A percentile compares a stretch with the other conserved stretches of the same genome.
phyloP scores from a whole-genome alignment of 2,329 filamentous ascomycete genomes.

The Biscogniauxia mediterranea region DNA sequence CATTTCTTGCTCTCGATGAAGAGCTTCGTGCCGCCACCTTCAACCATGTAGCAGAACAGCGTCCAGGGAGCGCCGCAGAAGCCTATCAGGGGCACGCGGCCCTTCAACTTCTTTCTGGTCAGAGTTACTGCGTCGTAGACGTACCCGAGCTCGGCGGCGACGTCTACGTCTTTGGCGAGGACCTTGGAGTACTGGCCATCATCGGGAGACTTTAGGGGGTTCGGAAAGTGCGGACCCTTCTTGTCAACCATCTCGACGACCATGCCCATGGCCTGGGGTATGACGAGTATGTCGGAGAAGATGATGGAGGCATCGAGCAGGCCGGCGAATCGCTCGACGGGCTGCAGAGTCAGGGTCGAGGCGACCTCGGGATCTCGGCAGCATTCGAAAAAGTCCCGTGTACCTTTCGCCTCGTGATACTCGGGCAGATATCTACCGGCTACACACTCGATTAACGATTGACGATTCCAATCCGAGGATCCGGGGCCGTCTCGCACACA shows the following conservation, averaged over 20 bases:
- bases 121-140: constrained; percentile 94
- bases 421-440: constrained; percentile 96
- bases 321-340: constrained; percentile 85
- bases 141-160: constrained; percentile 81
- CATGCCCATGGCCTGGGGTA: constrained; percentile 98
- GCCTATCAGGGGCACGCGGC: constrained; percentile 87
- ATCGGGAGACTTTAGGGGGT: constrained; percentile 73
- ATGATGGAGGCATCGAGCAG: constrained; percentile 97
- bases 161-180: constrained; percentile 76
- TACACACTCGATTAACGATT: constrained; percentile 35
- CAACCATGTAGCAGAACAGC: constrained; percentile 97
- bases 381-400: constrained; percentile 94
- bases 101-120: constrained; percentile 82
- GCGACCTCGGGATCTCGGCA: constrained; percentile 91
- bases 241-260: constrained; percentile 97
- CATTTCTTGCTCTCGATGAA: constrained; percentile 95
- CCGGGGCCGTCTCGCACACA: constrained; percentile 3
- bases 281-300: constrained; percentile 97
- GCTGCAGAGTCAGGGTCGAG: constrained; percentile 90
- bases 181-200: constrained; percentile 82
- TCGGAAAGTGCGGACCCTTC: constrained; percentile 91
- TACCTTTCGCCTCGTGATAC: constrained; percentile 92
- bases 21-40: constrained; percentile 92
- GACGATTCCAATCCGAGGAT: not conserved
- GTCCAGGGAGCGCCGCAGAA: constrained; percentile 99